Percentiles rank a stretch among this genome's conserved stretches.
Conservation (phyloP, 2,329 filamentous ascomycete genomes). For the Furcasterigmium sp. region DNA sequence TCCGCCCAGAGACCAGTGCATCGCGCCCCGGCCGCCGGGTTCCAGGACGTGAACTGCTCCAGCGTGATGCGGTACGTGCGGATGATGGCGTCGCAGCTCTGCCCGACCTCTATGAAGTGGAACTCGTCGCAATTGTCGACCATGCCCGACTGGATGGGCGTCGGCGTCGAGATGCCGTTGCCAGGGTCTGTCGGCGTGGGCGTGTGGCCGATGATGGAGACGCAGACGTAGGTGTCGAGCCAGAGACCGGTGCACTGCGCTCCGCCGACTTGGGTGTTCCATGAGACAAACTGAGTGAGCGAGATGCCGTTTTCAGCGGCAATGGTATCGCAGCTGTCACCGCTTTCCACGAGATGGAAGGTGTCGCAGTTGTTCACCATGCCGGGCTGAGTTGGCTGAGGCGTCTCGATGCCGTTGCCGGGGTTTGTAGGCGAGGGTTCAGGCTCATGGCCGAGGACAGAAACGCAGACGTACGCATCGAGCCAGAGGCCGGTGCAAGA, state of each 20-base stretch:
- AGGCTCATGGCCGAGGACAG: too few relatives aligned
- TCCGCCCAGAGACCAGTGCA: conserved; percentile 8
- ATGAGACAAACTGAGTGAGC: conserved; percentile 11
- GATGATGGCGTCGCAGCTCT: conserved; percentile 22
- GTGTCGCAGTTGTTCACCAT: conserved; percentile 15
- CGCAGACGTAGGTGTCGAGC: conserved; percentile 4
- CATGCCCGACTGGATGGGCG: conserved; percentile 21
- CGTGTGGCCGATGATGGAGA: conserved; percentile 1
- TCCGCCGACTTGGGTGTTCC: conserved; percentile 10
- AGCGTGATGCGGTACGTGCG: conserved; percentile 8
- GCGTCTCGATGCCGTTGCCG: conserved; percentile 7
- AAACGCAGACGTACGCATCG: conserved; percentile 11
- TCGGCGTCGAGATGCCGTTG: conserved; percentile 19
- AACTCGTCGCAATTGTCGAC: conserved; percentile 22
- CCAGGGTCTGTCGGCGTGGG: conserved; percentile 7
- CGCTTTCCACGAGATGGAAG: conserved; percentile 10
- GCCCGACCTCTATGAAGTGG: conserved; percentile 18
- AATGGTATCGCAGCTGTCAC: conserved; percentile 11
- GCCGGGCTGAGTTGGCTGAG: conserved; percentile 9
- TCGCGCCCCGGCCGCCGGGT: conserved; percentile 4
- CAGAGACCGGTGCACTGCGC: conserved; percentile 4
- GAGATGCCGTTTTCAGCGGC: conserved; percentile 6
- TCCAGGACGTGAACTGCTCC: conserved; percentile 7
- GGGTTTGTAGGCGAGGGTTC: conserved; percentile 1
- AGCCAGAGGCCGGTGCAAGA: conserved; percentile 10